Conservation (phyloP, 306 rosid species). For the Rosa multiflora region DNA sequence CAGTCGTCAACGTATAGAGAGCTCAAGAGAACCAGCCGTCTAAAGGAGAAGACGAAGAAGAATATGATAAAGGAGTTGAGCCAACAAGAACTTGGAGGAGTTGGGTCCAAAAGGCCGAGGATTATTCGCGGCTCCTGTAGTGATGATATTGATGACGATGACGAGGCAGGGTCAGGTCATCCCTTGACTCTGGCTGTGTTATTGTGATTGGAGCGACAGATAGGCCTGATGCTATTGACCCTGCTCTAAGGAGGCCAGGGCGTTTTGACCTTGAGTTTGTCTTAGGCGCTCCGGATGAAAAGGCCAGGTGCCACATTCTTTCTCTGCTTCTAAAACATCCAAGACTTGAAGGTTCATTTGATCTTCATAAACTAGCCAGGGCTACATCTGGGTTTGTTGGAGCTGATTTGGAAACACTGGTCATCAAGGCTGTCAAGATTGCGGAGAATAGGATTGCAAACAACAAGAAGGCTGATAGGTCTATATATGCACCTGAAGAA, state of each 20-base stretch:
- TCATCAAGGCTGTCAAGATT: constrained; percentile 68
- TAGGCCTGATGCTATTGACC: constrained; percentile 84
- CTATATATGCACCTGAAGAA: constrained; percentile 40
- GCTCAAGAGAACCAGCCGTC: too few species aligned
- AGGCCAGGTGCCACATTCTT: constrained; percentile 49
- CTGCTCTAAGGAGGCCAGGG: constrained; percentile 80
- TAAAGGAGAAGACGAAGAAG: too few species aligned
- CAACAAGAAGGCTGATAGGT: constrained; percentile 11
- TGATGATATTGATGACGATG: too few species aligned
- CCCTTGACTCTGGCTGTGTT: constrained; percentile 40
- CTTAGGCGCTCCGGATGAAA: constrained; percentile 64
- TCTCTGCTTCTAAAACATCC: constrained; percentile 46
- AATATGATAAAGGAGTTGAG: too few species aligned
- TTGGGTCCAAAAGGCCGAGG: too few species aligned
- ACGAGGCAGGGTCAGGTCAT: too few species aligned
- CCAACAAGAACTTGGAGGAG: too few species aligned
- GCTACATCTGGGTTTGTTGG: constrained; percentile 87
- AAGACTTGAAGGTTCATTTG: constrained; percentile 61
- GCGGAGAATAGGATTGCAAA: constrained; percentile 70
- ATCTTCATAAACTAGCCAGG: constrained; percentile 70
- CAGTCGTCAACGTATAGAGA: too few species aligned
- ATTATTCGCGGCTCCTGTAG: too few species aligned
- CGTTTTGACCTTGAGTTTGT: constrained; percentile 73
- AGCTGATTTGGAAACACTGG: constrained; percentile 76
- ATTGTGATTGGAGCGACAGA: constrained; percentile 92